Base-by-base conservation (phyloP, 1,284 basidiomycete genomes). In the Farysia itapuensis region DNA sequence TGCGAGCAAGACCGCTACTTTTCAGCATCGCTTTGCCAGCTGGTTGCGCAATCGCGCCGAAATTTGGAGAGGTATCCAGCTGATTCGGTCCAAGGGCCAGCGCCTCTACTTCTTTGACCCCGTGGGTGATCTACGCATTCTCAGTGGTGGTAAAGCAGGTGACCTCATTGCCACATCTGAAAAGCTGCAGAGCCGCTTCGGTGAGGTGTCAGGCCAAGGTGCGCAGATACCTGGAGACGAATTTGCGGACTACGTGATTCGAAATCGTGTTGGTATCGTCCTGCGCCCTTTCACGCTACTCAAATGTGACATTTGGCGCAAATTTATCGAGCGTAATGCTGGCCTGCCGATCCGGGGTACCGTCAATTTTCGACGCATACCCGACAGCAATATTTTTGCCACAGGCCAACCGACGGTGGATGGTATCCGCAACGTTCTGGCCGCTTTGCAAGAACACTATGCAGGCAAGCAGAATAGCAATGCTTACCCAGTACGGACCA, bases 321-420 rank as follows among this genome's bases (percentile, higher is more conserved):
- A 70, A 25, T 71, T 75, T 23, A 57, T 61, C 38, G 56, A 65
- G 30, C 39, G 49, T 13, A 60, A 61, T 19, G 58, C 43, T 2
- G 64, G 61, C 15, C 34, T 64, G 4, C 59, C 59, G 7, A 67
- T 98, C 34, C 86, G 90, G 1, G 95, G 95, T 8, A 91, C 90
- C 2, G 88, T 91, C 78, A 97, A 97, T 74, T 97, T 97, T 81
- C 84, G 94, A 42, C 86, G 88, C 48, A 85, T 97, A 22, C 84
- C 86, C 0, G 82, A 82, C 4, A 88, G 86, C n/a, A 86, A 86
- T 39, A 87, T 97, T 36, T 72, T 64, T 43, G 67, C 65, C 37
- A 79, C 80, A 6, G 81, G 93, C 0, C 95, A 98, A 77, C 95
- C 95, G 1, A 92, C 91, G 0, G 81, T 89, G 43, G 87, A 89